Conservation (phyloP, 306 rosid species). For the Prunus armeniaca region DNA sequence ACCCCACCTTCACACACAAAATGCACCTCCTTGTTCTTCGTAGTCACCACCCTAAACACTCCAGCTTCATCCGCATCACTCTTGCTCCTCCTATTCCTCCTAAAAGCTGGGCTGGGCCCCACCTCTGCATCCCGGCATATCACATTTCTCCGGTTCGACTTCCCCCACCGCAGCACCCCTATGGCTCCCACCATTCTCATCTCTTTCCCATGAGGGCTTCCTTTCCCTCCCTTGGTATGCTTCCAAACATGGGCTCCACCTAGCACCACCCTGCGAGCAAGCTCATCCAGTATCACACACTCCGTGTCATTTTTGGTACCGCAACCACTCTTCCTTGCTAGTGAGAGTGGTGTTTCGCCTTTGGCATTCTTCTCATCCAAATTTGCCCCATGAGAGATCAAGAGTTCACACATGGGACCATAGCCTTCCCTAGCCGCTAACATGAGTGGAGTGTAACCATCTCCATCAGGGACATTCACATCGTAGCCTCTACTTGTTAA, state of each 20-base stretch:
- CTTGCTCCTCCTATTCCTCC: constrained; percentile 50
- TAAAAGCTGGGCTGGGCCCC: constrained; percentile 59
- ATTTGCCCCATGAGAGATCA: constrained; percentile 65
- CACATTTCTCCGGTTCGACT: constrained; percentile 67
- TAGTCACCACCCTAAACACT: constrained; percentile 72
- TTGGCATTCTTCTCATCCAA: constrained; percentile 43
- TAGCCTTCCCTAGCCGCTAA: constrained; percentile 89
- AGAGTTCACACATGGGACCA: constrained; percentile 55
- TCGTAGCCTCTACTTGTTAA: constrained; percentile 76
- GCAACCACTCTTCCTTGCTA: constrained; percentile 44
- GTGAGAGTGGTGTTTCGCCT: constrained; percentile 76
- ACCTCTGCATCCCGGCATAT: constrained; percentile 55
- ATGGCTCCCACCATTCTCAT: constrained; percentile 47
- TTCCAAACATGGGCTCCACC: constrained; percentile 57
- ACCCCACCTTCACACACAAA: constrained; percentile 72
- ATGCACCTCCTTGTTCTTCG: constrained; percentile 71
- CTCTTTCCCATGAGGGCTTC: constrained; percentile 66
- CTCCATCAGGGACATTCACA: constrained; percentile 70
- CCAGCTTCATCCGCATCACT: constrained; percentile 68
- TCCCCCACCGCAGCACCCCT: constrained; percentile 80
- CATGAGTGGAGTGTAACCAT: constrained; percentile 87
- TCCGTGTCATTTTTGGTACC: constrained; percentile 45
- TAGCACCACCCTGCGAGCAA: constrained; percentile 59
- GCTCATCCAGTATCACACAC: constrained; percentile 60
- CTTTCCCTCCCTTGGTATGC: constrained; percentile 81